Conservation (phyloP, 2,329 filamentous ascomycete species). For the Orbilia oligospora region DNA sequence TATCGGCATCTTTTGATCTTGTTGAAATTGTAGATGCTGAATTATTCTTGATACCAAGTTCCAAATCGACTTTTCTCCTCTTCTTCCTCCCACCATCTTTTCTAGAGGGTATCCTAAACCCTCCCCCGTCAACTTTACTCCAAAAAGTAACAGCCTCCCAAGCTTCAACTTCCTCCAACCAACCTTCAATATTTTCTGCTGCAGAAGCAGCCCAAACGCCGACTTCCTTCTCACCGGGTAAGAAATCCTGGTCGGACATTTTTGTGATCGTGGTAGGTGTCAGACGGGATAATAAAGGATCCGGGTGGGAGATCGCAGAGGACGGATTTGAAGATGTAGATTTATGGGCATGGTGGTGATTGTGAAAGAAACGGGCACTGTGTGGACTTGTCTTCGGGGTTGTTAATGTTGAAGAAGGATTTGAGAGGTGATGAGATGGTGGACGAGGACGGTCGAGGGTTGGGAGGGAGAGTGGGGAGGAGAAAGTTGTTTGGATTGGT, state of each 20-base stretch:
- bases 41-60: not conserved
- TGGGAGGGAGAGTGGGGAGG: slow-evolving; percentile 15
- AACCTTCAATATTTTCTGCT: slow-evolving; percentile 79
- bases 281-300: slow-evolving; percentile 63
- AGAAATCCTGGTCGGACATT: slow-evolving; percentile 62
- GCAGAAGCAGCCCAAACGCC: slow-evolving; percentile 79
- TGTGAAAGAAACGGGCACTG: slow-evolving; percentile 58
- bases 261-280: slow-evolving; percentile 62
- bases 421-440: not conserved
- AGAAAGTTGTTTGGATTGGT: slow-evolving; percentile 39
- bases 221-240: slow-evolving; percentile 76
- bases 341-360: slow-evolving; percentile 36
- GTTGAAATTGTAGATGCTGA: not conserved
- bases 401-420: not conserved
- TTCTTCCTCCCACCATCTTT: slow-evolving; percentile 73
- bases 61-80: slow-evolving; percentile 66
- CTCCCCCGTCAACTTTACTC: slow-evolving; percentile 65
- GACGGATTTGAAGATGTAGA: slow-evolving; percentile 39
- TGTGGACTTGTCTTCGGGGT: slow-evolving; percentile 60
- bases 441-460: slow-evolving; percentile 25
- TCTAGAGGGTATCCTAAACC: slow-evolving; percentile 65
- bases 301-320: slow-evolving; percentile 41
- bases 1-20: too few relatives aligned
- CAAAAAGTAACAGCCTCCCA: slow-evolving; percentile 71
- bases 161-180: slow-evolving; percentile 79